phyloP scores from a whole-genome alignment of 2,329 filamentous ascomycete species.

The Lasiodiplodia citricola region DNA sequence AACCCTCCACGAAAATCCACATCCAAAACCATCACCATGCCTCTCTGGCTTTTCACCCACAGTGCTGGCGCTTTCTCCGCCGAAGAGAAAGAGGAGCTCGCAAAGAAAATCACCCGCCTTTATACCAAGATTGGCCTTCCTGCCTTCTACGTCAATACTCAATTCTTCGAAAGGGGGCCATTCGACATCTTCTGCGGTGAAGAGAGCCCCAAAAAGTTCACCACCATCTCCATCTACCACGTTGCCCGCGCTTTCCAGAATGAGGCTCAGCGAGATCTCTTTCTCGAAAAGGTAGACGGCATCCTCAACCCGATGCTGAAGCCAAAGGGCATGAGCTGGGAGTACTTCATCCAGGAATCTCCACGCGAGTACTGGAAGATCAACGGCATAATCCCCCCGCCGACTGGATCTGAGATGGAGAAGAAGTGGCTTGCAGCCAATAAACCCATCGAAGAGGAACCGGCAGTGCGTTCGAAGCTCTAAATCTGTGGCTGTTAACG shows the following conservation, averaged over 20 bases:
- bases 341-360: slow-evolving; percentile 51
- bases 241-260: neutral
- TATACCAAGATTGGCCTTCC: slow-evolving; percentile 46
- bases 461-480: neutral
- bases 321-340: slow-evolving; percentile 51
- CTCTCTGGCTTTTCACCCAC: slow-evolving; percentile 50
- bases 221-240: neutral
- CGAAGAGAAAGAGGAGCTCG: slow-evolving; percentile 38
- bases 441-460: neutral
- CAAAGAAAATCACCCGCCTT: slow-evolving; percentile 45
- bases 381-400: slow-evolving; percentile 46
- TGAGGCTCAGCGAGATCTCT: slow-evolving; percentile 26
- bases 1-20: neutral
- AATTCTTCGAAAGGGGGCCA: slow-evolving; percentile 40
- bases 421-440: slow-evolving; percentile 39
- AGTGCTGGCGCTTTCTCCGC: slow-evolving; percentile 40
- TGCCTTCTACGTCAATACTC: slow-evolving; percentile 49
- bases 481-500: neutral
- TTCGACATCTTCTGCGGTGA: slow-evolving; percentile 39
- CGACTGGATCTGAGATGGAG: slow-evolving; percentile 38
- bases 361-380: slow-evolving; percentile 50
- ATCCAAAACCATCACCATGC: slow-evolving; percentile 38
- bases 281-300: slow-evolving; percentile 36
- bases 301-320: slow-evolving; percentile 43
- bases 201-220: slow-evolving; percentile 18